Evolutionary conservation across 768 basidiomycete genomes (phyloP).

Genomic region (Trichaptum fuscoviolaceum): DNA sequence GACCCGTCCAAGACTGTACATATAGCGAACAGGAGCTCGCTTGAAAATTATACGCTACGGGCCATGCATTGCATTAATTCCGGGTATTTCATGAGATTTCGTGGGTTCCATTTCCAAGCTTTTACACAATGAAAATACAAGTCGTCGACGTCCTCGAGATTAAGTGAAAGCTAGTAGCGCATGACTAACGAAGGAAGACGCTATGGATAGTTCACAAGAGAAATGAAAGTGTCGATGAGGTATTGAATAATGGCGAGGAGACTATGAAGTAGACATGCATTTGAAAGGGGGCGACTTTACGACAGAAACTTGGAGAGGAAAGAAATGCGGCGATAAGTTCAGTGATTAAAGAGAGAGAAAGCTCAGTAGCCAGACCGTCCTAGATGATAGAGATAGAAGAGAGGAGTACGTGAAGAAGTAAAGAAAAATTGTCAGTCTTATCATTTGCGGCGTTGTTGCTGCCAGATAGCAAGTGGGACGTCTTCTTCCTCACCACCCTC

Average conservation of each 20-base stretch:
- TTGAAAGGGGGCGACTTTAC: background rate
- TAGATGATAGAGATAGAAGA: background rate
- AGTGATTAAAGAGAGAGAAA: background rate
- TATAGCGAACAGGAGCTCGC: too few species aligned
- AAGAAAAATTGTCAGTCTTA: background rate
- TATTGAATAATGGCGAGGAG: background rate
- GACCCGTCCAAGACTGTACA: too few species aligned
- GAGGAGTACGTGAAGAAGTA: background rate
- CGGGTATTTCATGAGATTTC: background rate
- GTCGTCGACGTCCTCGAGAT: background rate
- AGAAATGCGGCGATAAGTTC: background rate
- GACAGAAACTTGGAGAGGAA: background rate
- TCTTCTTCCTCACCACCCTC: slow-evolving; percentile 70
- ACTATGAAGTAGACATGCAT: background rate
- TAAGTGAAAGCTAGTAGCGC: background rate
- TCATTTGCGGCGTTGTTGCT: slow-evolving; percentile 65
- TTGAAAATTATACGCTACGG: background rate
- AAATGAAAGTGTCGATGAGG: background rate
- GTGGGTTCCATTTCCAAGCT: background rate
- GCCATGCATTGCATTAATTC: background rate
- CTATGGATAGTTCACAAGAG: background rate
- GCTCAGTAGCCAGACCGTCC: background rate
- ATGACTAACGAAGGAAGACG: background rate
- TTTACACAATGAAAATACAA: background rate
- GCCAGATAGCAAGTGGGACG: slow-evolving; percentile 72